Base-by-base conservation (phyloP, 1,284 basidiomycete genomes). In the Puccinia polysora region DNA sequence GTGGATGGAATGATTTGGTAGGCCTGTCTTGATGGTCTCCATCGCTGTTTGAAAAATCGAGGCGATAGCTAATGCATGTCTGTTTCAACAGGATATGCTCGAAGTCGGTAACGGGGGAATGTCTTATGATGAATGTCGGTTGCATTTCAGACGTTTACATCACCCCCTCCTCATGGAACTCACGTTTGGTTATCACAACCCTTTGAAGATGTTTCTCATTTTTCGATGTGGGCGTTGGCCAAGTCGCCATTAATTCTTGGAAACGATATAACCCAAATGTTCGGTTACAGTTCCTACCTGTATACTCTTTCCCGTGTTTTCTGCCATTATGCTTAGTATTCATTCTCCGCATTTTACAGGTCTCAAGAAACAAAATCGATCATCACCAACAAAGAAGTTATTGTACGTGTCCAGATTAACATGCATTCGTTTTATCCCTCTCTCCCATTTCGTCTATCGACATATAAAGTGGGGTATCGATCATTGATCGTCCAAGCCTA, bases 181-280 rank as follows among this genome's bases (percentile, higher is more conserved):
- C 20, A 7, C 15, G 25, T 32, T 59, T 55, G 23, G 20, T n/a
- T 2, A 3, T 38, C 14, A 5, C 25, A 28, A 30, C 2, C 4
- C 18, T 23, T n/a, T 49, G 4, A 7, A 69, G 65, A 79, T 53
- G 73, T 69, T 0, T 73, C 75, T 6, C 78, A 79, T 62, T 78
- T 79, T 65, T 75, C 75, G 7, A 74, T 76, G 47, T 79, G 79
- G 78, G 74, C 78, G 6, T 67, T 77, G 63, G 64, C 76, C 45
- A 80, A 80, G 74, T 74, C 73, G 2, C 76, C 79, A 1, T 72
- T 80, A 32, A 78, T 80, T 55, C 73, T 80, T 25, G 78, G 78
- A 18, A 78, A 77, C 43, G 78, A 79, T 65, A 65, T 79, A 0
- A 72, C 75, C 7, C 71, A 60, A 23, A 77, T 76, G 72, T 65